phyloP scores from a whole-genome alignment of 2,329 filamentous ascomycete species.

The Aspergillus ochraceoroseus region DNA sequence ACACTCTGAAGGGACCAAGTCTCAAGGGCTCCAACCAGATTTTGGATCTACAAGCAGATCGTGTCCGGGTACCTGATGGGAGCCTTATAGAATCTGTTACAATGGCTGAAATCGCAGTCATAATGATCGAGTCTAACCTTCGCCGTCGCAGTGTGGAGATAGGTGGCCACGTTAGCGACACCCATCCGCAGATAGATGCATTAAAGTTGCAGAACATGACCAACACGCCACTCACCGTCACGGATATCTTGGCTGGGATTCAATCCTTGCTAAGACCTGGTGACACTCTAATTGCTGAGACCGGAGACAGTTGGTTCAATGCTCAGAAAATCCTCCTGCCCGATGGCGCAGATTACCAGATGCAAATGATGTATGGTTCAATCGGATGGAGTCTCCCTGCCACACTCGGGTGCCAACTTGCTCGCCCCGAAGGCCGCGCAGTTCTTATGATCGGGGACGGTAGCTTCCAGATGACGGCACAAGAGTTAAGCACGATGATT shows the following conservation, averaged over 20 bases:
- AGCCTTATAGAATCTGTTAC: background rate
- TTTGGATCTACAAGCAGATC: background rate
- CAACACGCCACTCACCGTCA: background rate
- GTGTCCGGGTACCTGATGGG: background rate
- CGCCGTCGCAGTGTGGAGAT: no score
- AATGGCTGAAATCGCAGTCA: background rate
- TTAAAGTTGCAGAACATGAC: background rate
- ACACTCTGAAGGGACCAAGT: background rate
- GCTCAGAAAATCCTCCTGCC: slow-evolving; percentile 4
- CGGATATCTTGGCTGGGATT: background rate
- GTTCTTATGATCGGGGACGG: slow-evolving; percentile 17
- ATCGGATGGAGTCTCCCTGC: slow-evolving; percentile 17
- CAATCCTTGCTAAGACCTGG: slow-evolving; percentile 4
- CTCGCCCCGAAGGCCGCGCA: slow-evolving; percentile 1
- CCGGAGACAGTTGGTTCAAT: slow-evolving; percentile 14
- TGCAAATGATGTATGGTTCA: slow-evolving; percentile 14
- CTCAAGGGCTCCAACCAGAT: no score
- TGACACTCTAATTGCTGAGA: slow-evolving; percentile 10
- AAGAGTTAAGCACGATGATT: slow-evolving; percentile 16
- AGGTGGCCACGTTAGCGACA: background rate
- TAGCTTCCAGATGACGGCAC: slow-evolving; percentile 16
- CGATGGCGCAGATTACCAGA: slow-evolving; percentile 4
- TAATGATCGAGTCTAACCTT: background rate
- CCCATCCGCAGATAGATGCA: background rate
- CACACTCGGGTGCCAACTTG: slow-evolving; percentile 4